Percentiles rank a stretch among this genome's conserved stretches.
Conservation (phyloP, 352 stramenopile genomes). For the Saprolegnia parasitica region DNA sequence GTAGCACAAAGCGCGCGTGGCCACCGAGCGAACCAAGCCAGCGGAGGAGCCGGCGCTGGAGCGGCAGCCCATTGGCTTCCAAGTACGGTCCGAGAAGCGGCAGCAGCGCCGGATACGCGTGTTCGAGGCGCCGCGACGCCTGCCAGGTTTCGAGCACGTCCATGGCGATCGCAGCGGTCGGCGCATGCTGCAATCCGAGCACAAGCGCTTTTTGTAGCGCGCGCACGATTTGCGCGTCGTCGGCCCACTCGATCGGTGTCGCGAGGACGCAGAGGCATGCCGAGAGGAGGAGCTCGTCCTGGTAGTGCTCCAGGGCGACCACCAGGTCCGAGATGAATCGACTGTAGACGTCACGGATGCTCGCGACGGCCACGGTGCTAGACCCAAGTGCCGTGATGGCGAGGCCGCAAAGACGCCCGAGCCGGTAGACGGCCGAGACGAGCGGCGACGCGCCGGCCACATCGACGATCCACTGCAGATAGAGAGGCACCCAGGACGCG, state of each 20-base stretch:
- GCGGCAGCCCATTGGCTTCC: conserved; percentile 34
- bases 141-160: conserved; percentile 52
- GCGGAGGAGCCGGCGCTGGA: conserved; percentile 59
- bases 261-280: conserved; percentile 54
- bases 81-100: conserved; percentile 53
- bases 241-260: conserved; percentile 42
- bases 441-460: conserved; percentile 36
- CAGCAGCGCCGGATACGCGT: conserved; percentile 39
- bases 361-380: neutral
- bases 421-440: conserved; percentile 60
- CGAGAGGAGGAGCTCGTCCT: conserved; percentile 68
- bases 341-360: conserved; percentile 34
- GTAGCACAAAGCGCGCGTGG: conserved; percentile 41
- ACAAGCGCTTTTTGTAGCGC: conserved; percentile 48
- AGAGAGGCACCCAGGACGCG: conserved; percentile 33
- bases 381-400: conserved; percentile 31
- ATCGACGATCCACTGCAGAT: conserved; percentile 37
- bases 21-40: conserved; percentile 55
- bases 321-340: conserved; percentile 46
- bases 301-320: conserved; percentile 59
- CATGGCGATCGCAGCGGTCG: conserved; percentile 53
- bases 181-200: conserved; percentile 59
- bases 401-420: conserved; percentile 40
- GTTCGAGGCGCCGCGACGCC: conserved; percentile 33
- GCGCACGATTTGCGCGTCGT: conserved; percentile 33